These are phyloP conservation scores for Trichoderma erinaceum DNA, from an alignment of 495 filamentous ascomycete genomes.

Conservation along the genomic window DNA sequence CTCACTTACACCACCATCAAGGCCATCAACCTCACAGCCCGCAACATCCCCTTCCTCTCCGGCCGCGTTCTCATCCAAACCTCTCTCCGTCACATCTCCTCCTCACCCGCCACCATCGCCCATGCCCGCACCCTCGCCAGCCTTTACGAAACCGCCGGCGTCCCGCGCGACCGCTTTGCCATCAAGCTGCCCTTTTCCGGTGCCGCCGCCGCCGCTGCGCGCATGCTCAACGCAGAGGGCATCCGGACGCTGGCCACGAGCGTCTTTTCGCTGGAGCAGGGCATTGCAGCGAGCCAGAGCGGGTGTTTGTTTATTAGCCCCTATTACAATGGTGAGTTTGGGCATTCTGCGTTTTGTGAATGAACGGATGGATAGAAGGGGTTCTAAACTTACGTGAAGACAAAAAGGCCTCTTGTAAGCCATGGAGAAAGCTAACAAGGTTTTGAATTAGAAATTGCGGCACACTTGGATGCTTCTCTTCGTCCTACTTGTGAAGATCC, in stretches of 20 bases:
- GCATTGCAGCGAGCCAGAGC: conserved; percentile 7
- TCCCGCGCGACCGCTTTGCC: conserved; percentile 10
- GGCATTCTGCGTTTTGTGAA: too few relatives aligned
- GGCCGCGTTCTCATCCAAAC: conserved; percentile 12
- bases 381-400: not conserved
- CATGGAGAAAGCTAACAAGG: not conserved
- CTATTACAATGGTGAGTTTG: not conserved
- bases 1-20: not conserved
- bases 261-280: conserved; percentile 6
- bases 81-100: conserved; percentile 5
- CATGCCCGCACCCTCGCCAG: conserved; percentile 1
- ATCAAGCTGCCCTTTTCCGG: conserved; percentile 8
- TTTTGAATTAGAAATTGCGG: not conserved
- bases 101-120: not conserved
- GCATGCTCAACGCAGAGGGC: not conserved
- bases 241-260: conserved; percentile 10
- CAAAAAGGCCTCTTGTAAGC: not conserved
- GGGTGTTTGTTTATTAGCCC: not conserved
- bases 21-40: not conserved
- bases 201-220: not conserved
- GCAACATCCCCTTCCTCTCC: conserved; percentile 6
- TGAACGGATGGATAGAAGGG: not conserved
- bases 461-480: conserved; percentile 1
- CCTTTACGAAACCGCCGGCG: not conserved
- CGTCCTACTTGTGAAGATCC: not conserved